Evolutionary conservation across 2,329 filamentous ascomycete species (phyloP), one percentile per base, ranked within the genome.

Genomic region (Aulographum hederae): DNA sequence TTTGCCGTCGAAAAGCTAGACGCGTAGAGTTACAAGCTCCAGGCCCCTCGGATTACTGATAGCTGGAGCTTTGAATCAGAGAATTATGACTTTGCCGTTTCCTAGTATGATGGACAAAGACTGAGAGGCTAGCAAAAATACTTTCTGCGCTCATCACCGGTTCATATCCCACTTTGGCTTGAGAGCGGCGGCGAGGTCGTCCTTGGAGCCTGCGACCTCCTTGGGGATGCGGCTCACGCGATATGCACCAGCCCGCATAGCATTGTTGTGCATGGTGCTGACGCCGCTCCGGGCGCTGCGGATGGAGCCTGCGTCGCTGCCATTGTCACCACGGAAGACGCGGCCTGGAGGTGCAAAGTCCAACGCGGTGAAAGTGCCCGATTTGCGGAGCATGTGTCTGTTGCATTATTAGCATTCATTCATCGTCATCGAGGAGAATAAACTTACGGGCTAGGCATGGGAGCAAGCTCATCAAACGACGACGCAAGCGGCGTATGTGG

Each of bases 401-500:
- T 20, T 4, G 14, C 3, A 2, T 26, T 4, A 12, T 26, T 25
- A 28, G 26, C 17, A 19, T 4, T 19, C 26, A 28, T 21, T 2
- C 37, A 50, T 38, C 49, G 42, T 31, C 36, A 33, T 11, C 20
- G 34, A 6, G 18, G 6, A 32, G 17, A 30, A 19, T 8, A 17
- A 39, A 78, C 79, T 78, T 72, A 86, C 71, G 89, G 84, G 65
- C 84, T 94, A 23, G 89, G 89, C 39, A 98, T 73, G 6, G 68
- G 66, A 10, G 76, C 57, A 38, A 95, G 72, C 36, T 95, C 86
- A 34, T 95, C 86, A 52, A 84, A 94, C 4, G 84, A 67, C 37
- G 77, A 81, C 16, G 67, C 74, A 25, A 94, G 64, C 1, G 85
- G 85, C n/a, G 73, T 78, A 47, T 80, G 76, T 18, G 70, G 67